Evolutionary conservation across 179 eudicot genomes (phyloP), one percentile per base, ranked within the genome.

Genomic region (Spinacia oleracea): DNA sequence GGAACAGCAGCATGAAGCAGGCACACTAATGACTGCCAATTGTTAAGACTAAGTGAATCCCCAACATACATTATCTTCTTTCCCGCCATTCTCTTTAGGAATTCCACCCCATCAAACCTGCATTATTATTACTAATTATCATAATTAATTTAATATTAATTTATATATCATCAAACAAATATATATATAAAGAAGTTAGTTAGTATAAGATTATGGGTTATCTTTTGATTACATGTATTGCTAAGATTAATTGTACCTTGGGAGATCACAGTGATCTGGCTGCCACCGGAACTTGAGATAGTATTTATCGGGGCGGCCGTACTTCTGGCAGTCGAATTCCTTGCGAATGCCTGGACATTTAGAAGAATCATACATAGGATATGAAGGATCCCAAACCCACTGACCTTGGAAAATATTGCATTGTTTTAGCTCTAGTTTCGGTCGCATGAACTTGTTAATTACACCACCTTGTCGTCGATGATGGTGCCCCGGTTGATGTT

Each of bases 201-300:
- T n/a, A n/a, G n/a, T n/a, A n/a, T n/a, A 50, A 14, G 14, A 12
- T 50, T 50, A 50, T 50, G 10, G 56, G 48, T 45, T 45, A 45
- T 45, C 48, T 45, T 45, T 45, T 45, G 12, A 45, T 45, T 45
- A 62, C 5, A 20, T 27, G 12, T 11, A 46, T 46, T 46, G 51
- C 15, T 8, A 45, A 5, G 11, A 45, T 1, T 45, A 8, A 0
- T 27, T 62, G 25, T n/a, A 89, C 92, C 89, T 86, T 21, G 92
- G 90, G 32, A 89, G 71, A 78, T 83, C 80, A 73, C 90, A 89
- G 0, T 55, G 59, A n/a, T 72, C 71, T 15, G 92, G 92, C 74
- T 88, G 92, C 92, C 92, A 89, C 70, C 89, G 81, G 62, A 68
- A 89, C 35, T 86, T 82, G 29, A 89, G 92, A 75, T 86, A 89